Conservation (phyloP, 805 yeast genomes). For the Saccharomycopsis olivae region DNA sequence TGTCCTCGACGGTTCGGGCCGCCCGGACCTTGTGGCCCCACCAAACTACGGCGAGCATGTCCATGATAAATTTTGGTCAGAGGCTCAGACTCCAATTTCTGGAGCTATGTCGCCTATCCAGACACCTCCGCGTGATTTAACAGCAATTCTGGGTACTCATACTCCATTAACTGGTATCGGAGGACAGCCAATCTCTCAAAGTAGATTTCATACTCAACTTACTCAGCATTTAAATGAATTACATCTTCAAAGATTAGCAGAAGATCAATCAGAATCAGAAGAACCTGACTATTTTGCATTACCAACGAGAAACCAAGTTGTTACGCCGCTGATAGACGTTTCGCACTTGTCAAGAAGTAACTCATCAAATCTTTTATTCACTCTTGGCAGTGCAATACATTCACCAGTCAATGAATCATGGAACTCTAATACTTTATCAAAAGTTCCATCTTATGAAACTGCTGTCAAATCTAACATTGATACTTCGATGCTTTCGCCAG, state of each 20-base stretch:
- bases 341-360: conserved; percentile 50
- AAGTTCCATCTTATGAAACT: conserved; percentile 77
- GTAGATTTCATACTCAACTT: conserved; percentile 24
- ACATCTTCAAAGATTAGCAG: conserved; percentile 35
- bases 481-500: conserved; percentile 56
- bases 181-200: conserved; percentile 8
- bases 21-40: conserved; percentile 57
- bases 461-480: conserved; percentile 53
- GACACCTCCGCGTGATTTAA: no score
- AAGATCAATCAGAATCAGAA: conserved; percentile 16
- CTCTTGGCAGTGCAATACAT: background rate
- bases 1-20: conserved; percentile 22
- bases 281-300: conserved; percentile 28
- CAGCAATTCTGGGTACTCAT: no score
- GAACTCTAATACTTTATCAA: conserved; percentile 38
- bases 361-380: conserved; percentile 31
- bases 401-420: conserved; percentile 21
- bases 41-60: conserved; percentile 77
- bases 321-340: conserved; percentile 46
- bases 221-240: conserved; percentile 42
- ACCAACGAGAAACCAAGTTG: conserved; percentile 20
- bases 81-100: conserved; percentile 37
- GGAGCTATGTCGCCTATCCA: conserved; percentile 23
- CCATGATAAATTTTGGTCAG: conserved; percentile 71
- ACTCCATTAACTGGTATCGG: conserved; percentile 32